A percentile compares a stretch with the other conserved stretches of the same genome.
Conservation (phyloP, 345 rosid species). For the Camelina laxa region DNA sequence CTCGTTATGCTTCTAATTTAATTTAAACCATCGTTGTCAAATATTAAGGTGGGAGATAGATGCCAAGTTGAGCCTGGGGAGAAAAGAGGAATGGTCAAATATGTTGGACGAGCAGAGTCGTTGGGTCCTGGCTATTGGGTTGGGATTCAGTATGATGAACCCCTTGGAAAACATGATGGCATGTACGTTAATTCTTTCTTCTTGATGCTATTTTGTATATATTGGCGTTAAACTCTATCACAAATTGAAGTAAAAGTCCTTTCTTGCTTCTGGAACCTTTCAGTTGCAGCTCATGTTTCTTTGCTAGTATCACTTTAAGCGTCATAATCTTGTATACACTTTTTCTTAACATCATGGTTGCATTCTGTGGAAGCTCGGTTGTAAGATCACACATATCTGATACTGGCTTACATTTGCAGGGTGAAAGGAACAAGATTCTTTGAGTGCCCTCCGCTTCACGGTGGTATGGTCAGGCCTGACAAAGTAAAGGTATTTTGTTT, state of each 20-base stretch:
- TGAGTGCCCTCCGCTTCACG: conserved; percentile 76
- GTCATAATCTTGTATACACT: conserved; percentile 11
- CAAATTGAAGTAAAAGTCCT: background rate
- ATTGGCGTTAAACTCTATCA: conserved; percentile 3
- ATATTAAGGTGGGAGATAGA: conserved; percentile 75
- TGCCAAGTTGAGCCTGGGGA: conserved; percentile 93
- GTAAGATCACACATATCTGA: conserved; percentile 15
- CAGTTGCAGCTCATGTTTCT: conserved; percentile 1
- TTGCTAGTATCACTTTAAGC: conserved; percentile 1
- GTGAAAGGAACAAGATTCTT: conserved; percentile 81
- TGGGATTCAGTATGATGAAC: conserved; percentile 95
- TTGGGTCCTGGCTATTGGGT: conserved; percentile 91
- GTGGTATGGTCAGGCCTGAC: conserved; percentile 86
- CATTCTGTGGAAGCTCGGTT: conserved; percentile 10
- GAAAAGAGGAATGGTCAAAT: conserved; percentile 89
- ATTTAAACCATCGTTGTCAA: background rate
- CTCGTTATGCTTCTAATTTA: background rate
- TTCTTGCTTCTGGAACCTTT: conserved; percentile 19
- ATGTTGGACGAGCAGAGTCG: conserved; percentile 77
- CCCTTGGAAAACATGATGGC: conserved; percentile 96
- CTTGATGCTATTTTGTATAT: conserved; percentile 6
- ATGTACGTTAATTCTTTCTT: conserved; percentile 52
- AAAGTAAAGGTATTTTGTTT: conserved; percentile 71
- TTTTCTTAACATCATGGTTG: conserved; percentile 17
- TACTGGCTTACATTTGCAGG: conserved; percentile 49